Evolutionary conservation across 257 asterid species (phyloP).

Genomic region (Linderniella brevidens): DNA sequence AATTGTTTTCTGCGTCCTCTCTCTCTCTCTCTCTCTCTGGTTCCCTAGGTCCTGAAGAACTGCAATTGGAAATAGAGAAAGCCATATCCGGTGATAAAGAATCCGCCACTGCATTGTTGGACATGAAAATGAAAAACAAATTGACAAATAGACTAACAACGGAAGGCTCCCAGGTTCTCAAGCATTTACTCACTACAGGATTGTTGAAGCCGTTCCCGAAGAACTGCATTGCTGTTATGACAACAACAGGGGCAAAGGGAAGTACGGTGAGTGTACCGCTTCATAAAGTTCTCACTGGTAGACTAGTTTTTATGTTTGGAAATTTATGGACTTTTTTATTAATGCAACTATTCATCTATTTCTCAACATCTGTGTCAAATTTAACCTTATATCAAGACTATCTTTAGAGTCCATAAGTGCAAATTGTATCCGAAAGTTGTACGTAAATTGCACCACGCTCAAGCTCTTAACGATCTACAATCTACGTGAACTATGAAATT

Average conservation of each 20-base stretch:
- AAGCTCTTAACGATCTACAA: no score
- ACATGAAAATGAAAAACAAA: slow-evolving; percentile 90
- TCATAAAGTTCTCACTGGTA: background rate
- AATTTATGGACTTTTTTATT: no score
- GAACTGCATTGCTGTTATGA: slow-evolving; percentile 93
- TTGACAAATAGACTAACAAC: slow-evolving; percentile 39
- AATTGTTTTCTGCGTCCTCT: background rate
- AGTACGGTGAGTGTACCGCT: slow-evolving; percentile 57
- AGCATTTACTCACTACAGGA: slow-evolving; percentile 62
- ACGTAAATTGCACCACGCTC: no score
- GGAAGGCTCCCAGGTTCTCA: slow-evolving; percentile 70
- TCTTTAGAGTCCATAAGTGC: no score
- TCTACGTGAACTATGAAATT: no score
- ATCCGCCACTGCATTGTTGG: slow-evolving; percentile 66
- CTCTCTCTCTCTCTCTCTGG: slow-evolving; percentile 9
- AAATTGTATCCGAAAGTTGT: no score
- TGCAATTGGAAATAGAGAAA: slow-evolving; percentile 87
- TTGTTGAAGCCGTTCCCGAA: slow-evolving; percentile 78
- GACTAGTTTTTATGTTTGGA: no score
- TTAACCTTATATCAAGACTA: no score
- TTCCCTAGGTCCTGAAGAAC: slow-evolving; percentile 67
- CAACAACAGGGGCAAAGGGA: slow-evolving; percentile 97
- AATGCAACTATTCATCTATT: no score
- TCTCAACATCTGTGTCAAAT: no score
- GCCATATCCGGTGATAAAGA: slow-evolving; percentile 54